Evolutionary conservation across 2,329 filamentous ascomycete species (phyloP), one percentile per base, ranked within the genome.

Genomic region (Claviceps sorghi): DNA sequence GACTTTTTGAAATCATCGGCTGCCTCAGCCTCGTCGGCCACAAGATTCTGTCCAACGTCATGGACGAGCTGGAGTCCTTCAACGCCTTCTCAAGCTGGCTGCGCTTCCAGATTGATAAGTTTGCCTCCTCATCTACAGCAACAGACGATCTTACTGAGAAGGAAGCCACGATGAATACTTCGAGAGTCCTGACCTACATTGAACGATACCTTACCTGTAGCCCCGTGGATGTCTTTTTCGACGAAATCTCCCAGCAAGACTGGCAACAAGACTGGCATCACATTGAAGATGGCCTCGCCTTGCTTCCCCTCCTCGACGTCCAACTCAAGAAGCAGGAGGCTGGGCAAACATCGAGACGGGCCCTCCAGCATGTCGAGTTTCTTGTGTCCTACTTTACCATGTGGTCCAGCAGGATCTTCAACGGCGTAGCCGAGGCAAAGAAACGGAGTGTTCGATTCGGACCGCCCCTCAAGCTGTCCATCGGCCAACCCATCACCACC

Each of bases 1-100:
- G 77, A 36, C 72, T 86, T 38, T 73, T 84, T 55, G 85, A 93
- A 54, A 82, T 82, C 9, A 71, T 91, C 30, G 80, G 84, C 53
- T 87, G 83, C 56, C 72, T 96, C n/a, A 82, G 80, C 46, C 71
- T 95, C 4, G 74, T 90, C 0, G 81, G 81, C 0, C 82, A 95
- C 62, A 85, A 82, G 51, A 76, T 91, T 2, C 71, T 95, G 15
- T 72, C 82, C 5, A 74, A 82, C 52, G 78, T 84, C 30, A 83
- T 86, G 62, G 80, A 86, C 52, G 91, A 97, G 66, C 77, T 91
- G 17, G 77, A 82, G 29, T 78, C 89, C 49, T 97, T 95, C 60
- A 65, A 72, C 2, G 76, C 80, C 5, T 97, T 96, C 63, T 90
- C 87, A 0, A 74, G 76, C 51, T 97, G 91, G 91, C 72, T 97